phyloP scores from a whole-genome alignment of 768 basidiomycete genomes.

The Chlorophyllum brunneum region DNA sequence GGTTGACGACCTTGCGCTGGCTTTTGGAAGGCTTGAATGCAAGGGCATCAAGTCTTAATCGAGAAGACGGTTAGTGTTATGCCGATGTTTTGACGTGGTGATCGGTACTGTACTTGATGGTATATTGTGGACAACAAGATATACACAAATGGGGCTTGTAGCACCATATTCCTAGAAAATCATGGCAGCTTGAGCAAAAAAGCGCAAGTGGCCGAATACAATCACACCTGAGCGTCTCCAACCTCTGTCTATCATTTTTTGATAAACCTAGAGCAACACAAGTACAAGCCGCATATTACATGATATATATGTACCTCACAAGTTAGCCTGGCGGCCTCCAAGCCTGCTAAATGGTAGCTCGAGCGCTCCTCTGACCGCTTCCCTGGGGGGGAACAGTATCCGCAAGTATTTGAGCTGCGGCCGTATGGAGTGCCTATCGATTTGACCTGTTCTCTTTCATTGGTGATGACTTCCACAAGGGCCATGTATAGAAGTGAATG shows the following conservation, averaged over 20 bases:
- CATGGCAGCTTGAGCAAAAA: background rate
- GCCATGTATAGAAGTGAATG: background rate
- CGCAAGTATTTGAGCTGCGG: slow-evolving; percentile 45
- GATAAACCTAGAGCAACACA: slow-evolving; percentile 56
- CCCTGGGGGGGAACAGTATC: slow-evolving; percentile 63
- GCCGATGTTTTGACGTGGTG: background rate
- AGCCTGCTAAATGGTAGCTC: slow-evolving; percentile 43
- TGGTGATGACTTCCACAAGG: slow-evolving; percentile 1
- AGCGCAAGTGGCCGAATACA: background rate
- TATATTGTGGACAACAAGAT: slow-evolving; percentile 93
- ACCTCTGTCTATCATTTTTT: slow-evolving; percentile 78
- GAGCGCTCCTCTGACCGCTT: slow-evolving; percentile 36
- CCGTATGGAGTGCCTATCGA: slow-evolving; percentile 37
- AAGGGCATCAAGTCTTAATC: slow-evolving; percentile 59
- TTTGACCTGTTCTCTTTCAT: slow-evolving; percentile 18
- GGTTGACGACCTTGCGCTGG: slow-evolving; percentile 70
- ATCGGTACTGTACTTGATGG: slow-evolving; percentile 57
- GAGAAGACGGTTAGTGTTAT: background rate
- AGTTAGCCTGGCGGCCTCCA: slow-evolving; percentile 48
- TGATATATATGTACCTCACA: slow-evolving; percentile 38
- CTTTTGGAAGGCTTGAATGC: slow-evolving; percentile 68
- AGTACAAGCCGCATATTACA: background rate
- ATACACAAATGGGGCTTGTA: slow-evolving; percentile 82
- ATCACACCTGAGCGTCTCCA: slow-evolving; percentile 73
- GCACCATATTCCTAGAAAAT: slow-evolving; percentile 52